Evolutionary conservation across 306 rosid species (phyloP), one percentile per base, ranked within the genome.

Genomic region (Acacia crassicarpa): DNA sequence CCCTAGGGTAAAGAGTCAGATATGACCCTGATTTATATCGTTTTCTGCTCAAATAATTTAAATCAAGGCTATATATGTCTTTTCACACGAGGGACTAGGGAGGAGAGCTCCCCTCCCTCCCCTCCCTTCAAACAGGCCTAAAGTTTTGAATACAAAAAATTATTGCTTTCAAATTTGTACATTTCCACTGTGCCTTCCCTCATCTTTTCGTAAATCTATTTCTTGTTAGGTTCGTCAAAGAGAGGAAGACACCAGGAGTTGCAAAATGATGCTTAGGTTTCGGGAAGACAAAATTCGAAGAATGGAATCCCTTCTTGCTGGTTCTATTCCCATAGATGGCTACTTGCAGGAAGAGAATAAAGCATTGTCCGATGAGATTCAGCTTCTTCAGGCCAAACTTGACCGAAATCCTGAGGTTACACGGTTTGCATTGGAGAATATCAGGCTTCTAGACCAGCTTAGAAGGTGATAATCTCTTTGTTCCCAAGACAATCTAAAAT

Each of bases 341-440:
- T 89, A 87, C 85, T 82, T 95, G 81, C 84, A 74, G 30, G 92
- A 95, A 72, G 97, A 95, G 87, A 95, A 92, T 77, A 92, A 78
- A 89, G 90, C 91, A 66, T 85, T 92, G 33, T 89, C 88, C 23
- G 97, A 92, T 78, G 98, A 95, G 89, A 88, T 89, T 85, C 93
- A 89, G 84, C 85, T 92, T 78, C 98, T 95, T 86, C 90, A 89
- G 69, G 88, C 91, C 2, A 95, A 92, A 90, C 78, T 95, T 56
- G 99, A 95, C 78, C 91, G 82, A 76, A 95, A 95, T 84, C 98
- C 99, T 22, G 99, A 95, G 89, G 99, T 95, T 27, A 93, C 96
- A 65, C 89, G 99, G 54, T 95, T 95, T 85, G 99, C 99, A 61
- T 74, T 53, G 67, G 99, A 95, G 87, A 95, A 95, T 82, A 95